phyloP scores from a whole-genome alignment of 805 yeast species.

The Kodamaea sagamina region DNA sequence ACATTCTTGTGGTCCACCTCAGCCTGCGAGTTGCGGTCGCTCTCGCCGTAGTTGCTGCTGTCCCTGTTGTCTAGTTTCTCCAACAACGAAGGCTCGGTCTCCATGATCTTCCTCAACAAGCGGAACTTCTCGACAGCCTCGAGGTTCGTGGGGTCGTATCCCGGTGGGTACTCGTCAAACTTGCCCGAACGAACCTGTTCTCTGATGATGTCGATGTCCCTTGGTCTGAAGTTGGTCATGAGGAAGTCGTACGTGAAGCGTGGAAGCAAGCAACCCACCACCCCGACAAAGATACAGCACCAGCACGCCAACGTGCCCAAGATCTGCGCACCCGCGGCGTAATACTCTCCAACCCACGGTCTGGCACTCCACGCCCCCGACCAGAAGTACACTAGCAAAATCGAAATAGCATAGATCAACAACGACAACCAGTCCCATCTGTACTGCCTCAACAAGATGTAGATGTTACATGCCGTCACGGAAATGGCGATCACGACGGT shows the following conservation, averaged over 20 bases:
- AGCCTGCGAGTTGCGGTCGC: conserved; percentile 10
- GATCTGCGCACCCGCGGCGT: conserved; percentile 63
- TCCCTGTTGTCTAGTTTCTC: conserved; percentile 34
- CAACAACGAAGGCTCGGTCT: conserved; percentile 36
- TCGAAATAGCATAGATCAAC: conserved; percentile 57
- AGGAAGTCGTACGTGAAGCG: conserved; percentile 62
- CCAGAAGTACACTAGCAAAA: conserved; percentile 68
- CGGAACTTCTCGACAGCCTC: conserved; percentile 44
- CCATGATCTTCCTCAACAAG: conserved; percentile 32
- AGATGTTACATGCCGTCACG: conserved; percentile 65
- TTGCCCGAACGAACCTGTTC: conserved; percentile 71
- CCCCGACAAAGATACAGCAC: conserved; percentile 69
- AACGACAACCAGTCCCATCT: conserved; percentile 81
- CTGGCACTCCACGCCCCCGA: conserved; percentile 77
- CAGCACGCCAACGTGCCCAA: conserved; percentile 65
- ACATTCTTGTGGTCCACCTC: conserved; percentile 17
- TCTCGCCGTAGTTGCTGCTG: conserved; percentile 15
- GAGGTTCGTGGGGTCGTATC: conserved; percentile 81
- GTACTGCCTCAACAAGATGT: conserved; percentile 65
- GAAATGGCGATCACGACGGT: conserved; percentile 65
- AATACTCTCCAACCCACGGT: conserved; percentile 55
- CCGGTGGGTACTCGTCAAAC: conserved; percentile 61
- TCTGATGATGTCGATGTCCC: conserved; percentile 71
- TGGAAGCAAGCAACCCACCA: conserved; percentile 64
- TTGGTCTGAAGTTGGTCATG: conserved; percentile 56